A percentile compares a stretch with the other conserved stretches of the same genome.
Conservation (phyloP, 176 grass and related monocot species). For the Thinopyrum elongatum region DNA sequence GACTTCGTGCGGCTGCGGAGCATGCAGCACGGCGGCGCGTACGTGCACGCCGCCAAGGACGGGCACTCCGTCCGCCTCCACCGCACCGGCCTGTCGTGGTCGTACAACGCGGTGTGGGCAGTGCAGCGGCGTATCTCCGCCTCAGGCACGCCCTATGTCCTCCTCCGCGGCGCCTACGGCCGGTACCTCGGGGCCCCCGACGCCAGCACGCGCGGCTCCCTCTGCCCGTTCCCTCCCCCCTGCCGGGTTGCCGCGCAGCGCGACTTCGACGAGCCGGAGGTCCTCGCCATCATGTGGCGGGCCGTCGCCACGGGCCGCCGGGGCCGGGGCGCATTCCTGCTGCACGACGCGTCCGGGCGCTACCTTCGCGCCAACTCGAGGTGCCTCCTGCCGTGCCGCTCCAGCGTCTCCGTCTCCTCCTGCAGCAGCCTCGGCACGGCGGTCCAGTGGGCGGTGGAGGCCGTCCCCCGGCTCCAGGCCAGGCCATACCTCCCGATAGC, state of each 20-base stretch:
- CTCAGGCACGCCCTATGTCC: background rate
- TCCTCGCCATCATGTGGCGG: background rate
- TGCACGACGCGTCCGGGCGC: background rate
- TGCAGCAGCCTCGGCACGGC: background rate
- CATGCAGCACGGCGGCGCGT: too few species aligned
- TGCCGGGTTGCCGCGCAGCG: background rate
- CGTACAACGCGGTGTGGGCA: slow-evolving; percentile 3
- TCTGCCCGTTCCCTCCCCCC: background rate
- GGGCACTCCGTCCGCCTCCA: background rate
- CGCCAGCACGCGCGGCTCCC: background rate
- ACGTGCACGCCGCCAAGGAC: slow-evolving; percentile 15
- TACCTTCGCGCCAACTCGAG: slow-evolving; percentile 5
- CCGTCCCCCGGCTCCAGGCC: background rate
- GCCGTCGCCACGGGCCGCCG: background rate
- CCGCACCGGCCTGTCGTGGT: background rate
- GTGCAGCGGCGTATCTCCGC: background rate
- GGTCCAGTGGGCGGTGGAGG: slow-evolving; percentile 1
- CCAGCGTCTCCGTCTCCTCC: background rate
- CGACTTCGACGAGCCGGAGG: background rate
- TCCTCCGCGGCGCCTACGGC: slow-evolving; percentile 15
- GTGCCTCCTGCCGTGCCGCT: background rate
- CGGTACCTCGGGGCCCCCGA: background rate
- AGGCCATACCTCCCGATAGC: background rate
- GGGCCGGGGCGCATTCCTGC: background rate
- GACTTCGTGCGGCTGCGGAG: slow-evolving; percentile 24